Evolutionary conservation across 768 basidiomycete genomes (phyloP).

Genomic region (Leccinum incarnatum): DNA sequence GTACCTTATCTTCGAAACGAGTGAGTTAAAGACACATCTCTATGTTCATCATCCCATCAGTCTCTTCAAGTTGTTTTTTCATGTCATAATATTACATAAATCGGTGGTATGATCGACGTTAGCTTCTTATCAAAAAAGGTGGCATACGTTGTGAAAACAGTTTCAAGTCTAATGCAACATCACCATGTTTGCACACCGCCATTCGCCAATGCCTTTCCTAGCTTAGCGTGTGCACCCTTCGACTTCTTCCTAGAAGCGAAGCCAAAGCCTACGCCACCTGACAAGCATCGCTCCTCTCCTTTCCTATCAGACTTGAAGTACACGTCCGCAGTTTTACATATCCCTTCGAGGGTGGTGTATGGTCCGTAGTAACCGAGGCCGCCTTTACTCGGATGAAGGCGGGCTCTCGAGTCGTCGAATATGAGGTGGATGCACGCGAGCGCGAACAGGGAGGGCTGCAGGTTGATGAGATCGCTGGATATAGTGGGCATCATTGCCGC

Average conservation of each 20-base stretch:
- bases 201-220: slow-evolving; percentile 27
- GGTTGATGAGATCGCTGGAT: slow-evolving; percentile 48
- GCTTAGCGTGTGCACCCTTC: slow-evolving; percentile 26
- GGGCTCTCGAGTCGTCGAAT: slow-evolving; percentile 65
- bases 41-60: neutral
- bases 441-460: slow-evolving; percentile 59
- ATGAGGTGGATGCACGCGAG: slow-evolving; percentile 54
- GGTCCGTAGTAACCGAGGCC: slow-evolving; percentile 61
- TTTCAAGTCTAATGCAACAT: slow-evolving; percentile 20
- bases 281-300: slow-evolving; percentile 39
- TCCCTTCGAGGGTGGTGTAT: slow-evolving; percentile 56
- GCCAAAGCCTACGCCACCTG: slow-evolving; percentile 47
- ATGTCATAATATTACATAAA: neutral
- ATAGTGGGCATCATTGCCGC: slow-evolving; percentile 43
- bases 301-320: slow-evolving; percentile 38
- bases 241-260: slow-evolving; percentile 29
- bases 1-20: neutral
- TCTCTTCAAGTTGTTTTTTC: neutral
- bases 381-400: slow-evolving; percentile 50
- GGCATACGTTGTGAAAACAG: neutral
- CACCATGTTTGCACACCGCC: slow-evolving; percentile 13
- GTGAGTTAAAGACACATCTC: neutral
- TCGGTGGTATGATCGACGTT: neutral
- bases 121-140: neutral
- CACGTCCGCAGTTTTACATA: slow-evolving; percentile 56